These are phyloP conservation scores for Fraxinus sp. DNA, from an alignment of 305 asterid species.

Conservation along the genomic window DNA sequence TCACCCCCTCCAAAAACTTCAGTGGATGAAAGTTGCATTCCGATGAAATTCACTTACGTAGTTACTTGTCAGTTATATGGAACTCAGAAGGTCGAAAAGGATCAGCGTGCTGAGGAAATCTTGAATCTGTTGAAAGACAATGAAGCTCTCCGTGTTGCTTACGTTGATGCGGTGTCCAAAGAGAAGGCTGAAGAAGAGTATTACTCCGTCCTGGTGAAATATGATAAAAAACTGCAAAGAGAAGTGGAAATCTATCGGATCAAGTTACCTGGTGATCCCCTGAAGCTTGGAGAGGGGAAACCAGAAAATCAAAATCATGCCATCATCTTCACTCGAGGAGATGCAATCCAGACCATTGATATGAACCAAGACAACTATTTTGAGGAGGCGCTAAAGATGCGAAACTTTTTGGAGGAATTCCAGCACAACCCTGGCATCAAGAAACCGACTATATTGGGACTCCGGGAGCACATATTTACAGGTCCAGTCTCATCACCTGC, in stretches of 20 bases:
- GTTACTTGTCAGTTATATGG: conserved; percentile 97
- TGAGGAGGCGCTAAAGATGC: conserved; percentile 95
- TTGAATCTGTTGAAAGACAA: conserved; percentile 67
- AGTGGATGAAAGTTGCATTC: conserved; percentile 8
- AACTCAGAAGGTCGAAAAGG: conserved; percentile 78
- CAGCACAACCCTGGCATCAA: conserved; percentile 64
- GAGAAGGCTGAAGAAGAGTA: conserved; percentile 75
- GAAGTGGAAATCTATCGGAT: conserved; percentile 96
- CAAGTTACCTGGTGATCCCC: conserved; percentile 81
- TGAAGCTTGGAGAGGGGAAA: conserved; percentile 96
- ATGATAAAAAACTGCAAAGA: conserved; percentile 57
- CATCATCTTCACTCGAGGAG: conserved; percentile 88
- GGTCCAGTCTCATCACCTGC: conserved; percentile 96
- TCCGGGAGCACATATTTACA: conserved; percentile 88
- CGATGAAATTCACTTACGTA: conserved; percentile 89
- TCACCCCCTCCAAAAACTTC: conserved; percentile 50
- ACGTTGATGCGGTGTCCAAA: conserved; percentile 84
- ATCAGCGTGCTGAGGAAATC: conserved; percentile 81
- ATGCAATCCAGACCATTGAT: conserved; percentile 93
- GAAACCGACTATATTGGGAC: conserved; percentile 87
- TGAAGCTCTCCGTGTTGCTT: conserved; percentile 96
- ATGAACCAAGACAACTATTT: conserved; percentile 98
- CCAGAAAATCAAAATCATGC: conserved; percentile 99
- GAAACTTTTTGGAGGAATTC: conserved; percentile 90
- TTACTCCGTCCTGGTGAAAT: conserved; percentile 88